Conservation (phyloP, 2,329 filamentous ascomycete species). For the Trichophyton benhamiae region DNA sequence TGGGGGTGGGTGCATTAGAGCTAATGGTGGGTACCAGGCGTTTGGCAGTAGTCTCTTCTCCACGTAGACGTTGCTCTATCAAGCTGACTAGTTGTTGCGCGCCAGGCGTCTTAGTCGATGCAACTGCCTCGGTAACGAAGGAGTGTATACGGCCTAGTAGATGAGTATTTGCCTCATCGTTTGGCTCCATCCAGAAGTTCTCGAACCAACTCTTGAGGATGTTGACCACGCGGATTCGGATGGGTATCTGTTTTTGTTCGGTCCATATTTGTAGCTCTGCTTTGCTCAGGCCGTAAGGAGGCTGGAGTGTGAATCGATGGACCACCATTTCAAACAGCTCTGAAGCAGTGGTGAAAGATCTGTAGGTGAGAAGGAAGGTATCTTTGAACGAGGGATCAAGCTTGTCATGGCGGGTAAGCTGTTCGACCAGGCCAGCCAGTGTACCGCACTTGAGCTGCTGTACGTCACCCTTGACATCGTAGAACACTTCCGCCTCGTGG, state of each 20-base stretch:
- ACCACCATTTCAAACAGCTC: constrained; percentile 91
- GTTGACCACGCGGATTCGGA: constrained; percentile 91
- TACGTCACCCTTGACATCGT: constrained; percentile 67
- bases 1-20: constrained; percentile 69
- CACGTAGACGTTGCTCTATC: constrained; percentile 75
- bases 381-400: constrained; percentile 93
- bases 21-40: constrained; percentile 77
- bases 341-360: constrained; percentile 80
- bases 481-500: constrained; percentile 76
- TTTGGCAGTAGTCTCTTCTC: constrained; percentile 76
- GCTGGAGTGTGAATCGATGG: constrained; percentile 82
- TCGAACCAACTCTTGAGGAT: constrained; percentile 98
- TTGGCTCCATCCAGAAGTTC: constrained; percentile 96
- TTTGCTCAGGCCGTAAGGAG: constrained; percentile 64
- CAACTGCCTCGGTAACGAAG: constrained; percentile 85
- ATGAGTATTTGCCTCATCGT: constrained; percentile 69
- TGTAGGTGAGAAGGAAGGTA: constrained; percentile 92
- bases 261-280: constrained; percentile 77
- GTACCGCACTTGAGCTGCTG: constrained; percentile 80
- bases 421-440: constrained; percentile 77
- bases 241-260: constrained; percentile 89
- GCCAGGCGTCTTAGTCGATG: constrained; percentile 84
- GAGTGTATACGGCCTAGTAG: constrained; percentile 79
- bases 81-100: constrained; percentile 73
- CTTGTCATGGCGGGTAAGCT: constrained; percentile 90